Evolutionary conservation across 2,329 filamentous ascomycete genomes (phyloP).

Genomic region (Hymenoscyphus infarciens): DNA sequence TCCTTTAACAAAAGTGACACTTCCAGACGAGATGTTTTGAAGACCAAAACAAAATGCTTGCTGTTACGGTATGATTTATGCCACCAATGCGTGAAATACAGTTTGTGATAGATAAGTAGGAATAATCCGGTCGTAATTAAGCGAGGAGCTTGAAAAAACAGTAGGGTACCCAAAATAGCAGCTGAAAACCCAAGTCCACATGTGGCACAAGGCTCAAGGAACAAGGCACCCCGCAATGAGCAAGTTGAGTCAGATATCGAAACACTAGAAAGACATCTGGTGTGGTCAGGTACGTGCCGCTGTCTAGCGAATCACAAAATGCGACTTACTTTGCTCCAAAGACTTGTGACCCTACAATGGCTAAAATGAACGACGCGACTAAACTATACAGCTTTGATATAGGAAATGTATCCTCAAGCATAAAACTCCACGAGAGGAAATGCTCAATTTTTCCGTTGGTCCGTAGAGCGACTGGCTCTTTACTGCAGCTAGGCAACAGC

Average conservation of each 20-base stretch:
- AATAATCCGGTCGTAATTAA: not conserved
- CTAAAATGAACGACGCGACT: not conserved
- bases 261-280: not conserved
- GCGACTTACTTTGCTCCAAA: not conserved
- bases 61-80: not conserved
- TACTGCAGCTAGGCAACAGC: constrained; percentile 1
- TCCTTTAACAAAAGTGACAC: too few species aligned
- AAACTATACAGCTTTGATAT: not conserved
- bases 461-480: constrained; percentile 3
- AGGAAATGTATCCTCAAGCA: not conserved
- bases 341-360: not conserved
- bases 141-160: not conserved
- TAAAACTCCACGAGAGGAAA: not conserved
- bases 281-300: not conserved
- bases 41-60: too few species aligned
- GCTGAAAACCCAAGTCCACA: not conserved
- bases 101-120: not conserved
- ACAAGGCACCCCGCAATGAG: not conserved
- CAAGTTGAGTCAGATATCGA: constrained; percentile 2
- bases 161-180: not conserved
- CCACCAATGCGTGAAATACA: not conserved
- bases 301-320: not conserved
- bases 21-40: too few species aligned
- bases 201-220: not conserved
- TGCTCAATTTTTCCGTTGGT: not conserved